These are phyloP conservation scores for Coniochaeta sp. DNA, from an alignment of 2,329 filamentous ascomycete species.

Conservation along the genomic window DNA sequence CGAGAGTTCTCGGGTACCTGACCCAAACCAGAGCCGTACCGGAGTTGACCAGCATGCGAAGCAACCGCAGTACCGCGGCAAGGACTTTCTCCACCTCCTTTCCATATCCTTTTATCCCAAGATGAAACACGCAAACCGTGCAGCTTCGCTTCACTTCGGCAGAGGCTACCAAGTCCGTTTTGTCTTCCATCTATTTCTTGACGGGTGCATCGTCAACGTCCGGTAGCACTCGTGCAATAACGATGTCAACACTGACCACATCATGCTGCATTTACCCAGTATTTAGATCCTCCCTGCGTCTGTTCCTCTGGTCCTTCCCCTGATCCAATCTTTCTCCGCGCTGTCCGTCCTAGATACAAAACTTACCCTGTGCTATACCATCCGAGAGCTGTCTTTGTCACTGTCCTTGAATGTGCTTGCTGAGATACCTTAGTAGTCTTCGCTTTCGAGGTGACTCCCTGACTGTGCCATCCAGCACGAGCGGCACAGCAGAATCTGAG, in stretches of 20 bases:
- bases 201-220: background rate
- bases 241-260: background rate
- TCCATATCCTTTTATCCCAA: constrained; percentile 15
- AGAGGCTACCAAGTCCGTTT: constrained; percentile 10
- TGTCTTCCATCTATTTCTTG: constrained; percentile 4
- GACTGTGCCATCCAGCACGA: background rate
- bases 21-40: background rate
- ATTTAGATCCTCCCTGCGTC: background rate
- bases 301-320: background rate
- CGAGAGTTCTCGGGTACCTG: background rate
- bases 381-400: background rate
- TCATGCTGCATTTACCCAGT: constrained; percentile 1
- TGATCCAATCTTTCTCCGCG: background rate
- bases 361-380: background rate
- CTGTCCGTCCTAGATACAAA: background rate
- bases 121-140: constrained; percentile 16
- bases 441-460: background rate
- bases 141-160: constrained; percentile 16
- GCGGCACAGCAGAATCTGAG: background rate
- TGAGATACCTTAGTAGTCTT: background rate
- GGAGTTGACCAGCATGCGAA: background rate
- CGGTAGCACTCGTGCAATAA: background rate
- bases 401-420: background rate
- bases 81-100: constrained; percentile 11
- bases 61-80: constrained; percentile 8